Evolutionary conservation across 805 yeast genomes (phyloP).

Genomic region (Wickerhamiella occidentalis): DNA sequence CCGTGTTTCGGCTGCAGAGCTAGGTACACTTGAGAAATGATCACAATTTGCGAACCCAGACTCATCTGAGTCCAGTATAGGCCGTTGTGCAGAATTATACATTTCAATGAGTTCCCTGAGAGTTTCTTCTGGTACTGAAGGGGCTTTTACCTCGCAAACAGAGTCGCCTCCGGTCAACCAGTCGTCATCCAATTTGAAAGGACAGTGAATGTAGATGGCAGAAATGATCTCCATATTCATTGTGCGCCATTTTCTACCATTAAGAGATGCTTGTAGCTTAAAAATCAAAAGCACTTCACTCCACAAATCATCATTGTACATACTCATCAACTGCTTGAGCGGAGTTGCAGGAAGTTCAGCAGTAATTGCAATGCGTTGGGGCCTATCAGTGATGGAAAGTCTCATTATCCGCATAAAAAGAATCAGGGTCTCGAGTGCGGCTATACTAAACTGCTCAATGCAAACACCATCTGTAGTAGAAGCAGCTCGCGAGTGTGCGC

Average conservation of each 20-base stretch:
- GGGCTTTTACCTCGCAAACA: slow-evolving; percentile 59
- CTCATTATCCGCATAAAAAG: slow-evolving; percentile 46
- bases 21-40: not conserved
- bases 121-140: slow-evolving; percentile 78
- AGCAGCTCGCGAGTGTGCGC: slow-evolving; percentile 2
- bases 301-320: slow-evolving; percentile 53
- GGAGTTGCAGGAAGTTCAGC: slow-evolving; percentile 49
- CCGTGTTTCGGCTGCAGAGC: not conserved
- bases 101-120: slow-evolving; percentile 65
- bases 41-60: not conserved
- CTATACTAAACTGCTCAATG: slow-evolving; percentile 14
- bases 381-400: slow-evolving; percentile 49
- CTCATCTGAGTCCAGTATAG: not conserved
- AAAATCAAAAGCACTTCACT: slow-evolving; percentile 60
- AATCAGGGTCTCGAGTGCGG: slow-evolving; percentile 26
- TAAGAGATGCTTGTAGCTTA: slow-evolving; percentile 74
- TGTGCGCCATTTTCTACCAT: slow-evolving; percentile 89
- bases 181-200: slow-evolving; percentile 60
- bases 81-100: slow-evolving; percentile 31
- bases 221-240: slow-evolving; percentile 89
- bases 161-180: slow-evolving; percentile 82
- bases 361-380: slow-evolving; percentile 58
- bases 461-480: slow-evolving; percentile 10
- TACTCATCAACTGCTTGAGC: slow-evolving; percentile 43
- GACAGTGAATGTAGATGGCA: slow-evolving; percentile 65